Conservation (phyloP, 2,329 filamentous ascomycete species). For the Botrytis fabae region DNA sequence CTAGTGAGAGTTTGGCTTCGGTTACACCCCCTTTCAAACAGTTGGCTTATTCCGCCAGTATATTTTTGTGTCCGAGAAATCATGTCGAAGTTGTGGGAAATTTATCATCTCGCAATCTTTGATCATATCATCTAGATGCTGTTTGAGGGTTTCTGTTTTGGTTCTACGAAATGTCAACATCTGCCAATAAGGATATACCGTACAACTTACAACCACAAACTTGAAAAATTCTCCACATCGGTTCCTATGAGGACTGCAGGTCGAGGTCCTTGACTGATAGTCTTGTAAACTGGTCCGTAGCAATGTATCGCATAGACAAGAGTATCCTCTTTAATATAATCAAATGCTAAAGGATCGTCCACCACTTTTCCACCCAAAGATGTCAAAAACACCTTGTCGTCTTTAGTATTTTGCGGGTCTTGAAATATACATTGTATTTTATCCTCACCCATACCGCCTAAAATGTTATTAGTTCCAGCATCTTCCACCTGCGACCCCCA, state of each 20-base stretch:
- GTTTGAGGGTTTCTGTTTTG: slow-evolving; percentile 22
- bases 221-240: slow-evolving; percentile 37
- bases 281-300: slow-evolving; percentile 38
- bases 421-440: slow-evolving; percentile 31
- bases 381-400: slow-evolving; percentile 38
- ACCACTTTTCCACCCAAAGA: slow-evolving; percentile 35
- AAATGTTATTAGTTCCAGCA: slow-evolving; percentile 1
- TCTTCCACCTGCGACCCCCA: background rate
- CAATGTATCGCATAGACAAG: slow-evolving; percentile 42
- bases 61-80: slow-evolving; percentile 41
- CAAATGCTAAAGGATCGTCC: slow-evolving; percentile 38
- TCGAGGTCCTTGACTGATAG: slow-evolving; percentile 30
- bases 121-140: slow-evolving; percentile 34
- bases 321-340: slow-evolving; percentile 31
- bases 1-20: background rate
- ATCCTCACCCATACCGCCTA: background rate
- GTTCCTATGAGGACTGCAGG: slow-evolving; percentile 39
- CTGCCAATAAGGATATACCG: background rate
- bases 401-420: slow-evolving; percentile 39
- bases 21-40: slow-evolving; percentile 3
- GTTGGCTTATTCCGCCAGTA: slow-evolving; percentile 32
- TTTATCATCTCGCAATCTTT: slow-evolving; percentile 33
- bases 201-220: slow-evolving; percentile 31
- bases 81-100: slow-evolving; percentile 39
- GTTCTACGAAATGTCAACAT: slow-evolving; percentile 21